A percentile compares a stretch with the other conserved stretches of the same genome.
Conservation (phyloP, 345 rosid genomes). For the Heritiera littoralis region DNA sequence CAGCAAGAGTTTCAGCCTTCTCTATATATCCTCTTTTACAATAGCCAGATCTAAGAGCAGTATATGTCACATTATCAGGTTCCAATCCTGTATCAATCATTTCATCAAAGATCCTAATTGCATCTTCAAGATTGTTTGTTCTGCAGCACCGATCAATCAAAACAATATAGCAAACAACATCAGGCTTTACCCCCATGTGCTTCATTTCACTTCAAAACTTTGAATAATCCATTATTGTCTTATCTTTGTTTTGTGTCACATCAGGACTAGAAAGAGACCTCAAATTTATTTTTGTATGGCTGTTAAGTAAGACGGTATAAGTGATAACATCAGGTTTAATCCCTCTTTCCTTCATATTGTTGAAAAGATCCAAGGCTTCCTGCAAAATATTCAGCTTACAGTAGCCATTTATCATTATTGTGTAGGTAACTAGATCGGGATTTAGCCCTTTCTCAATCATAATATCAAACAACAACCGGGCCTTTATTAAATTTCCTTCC, state of each 20-base stretch:
- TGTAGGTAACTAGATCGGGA: slow-evolving; percentile 58
- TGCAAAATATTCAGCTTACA: slow-evolving; percentile 45
- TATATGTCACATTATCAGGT: slow-evolving; percentile 65
- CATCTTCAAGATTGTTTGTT: slow-evolving; percentile 44
- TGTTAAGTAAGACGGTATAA: slow-evolving; percentile 61
- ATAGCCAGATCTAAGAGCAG: slow-evolving; percentile 53
- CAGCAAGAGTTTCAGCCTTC: slow-evolving; percentile 42
- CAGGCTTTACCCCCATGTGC: slow-evolving; percentile 36
- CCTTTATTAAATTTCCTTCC: slow-evolving; percentile 44
- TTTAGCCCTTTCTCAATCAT: slow-evolving; percentile 37
- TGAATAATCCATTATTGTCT: slow-evolving; percentile 26
- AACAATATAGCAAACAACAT: slow-evolving; percentile 43
- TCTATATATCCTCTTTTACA: slow-evolving; percentile 40
- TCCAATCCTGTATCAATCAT: slow-evolving; percentile 56
- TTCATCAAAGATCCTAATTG: slow-evolving; percentile 40
- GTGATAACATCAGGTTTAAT: slow-evolving; percentile 59
- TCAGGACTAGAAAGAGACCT: slow-evolving; percentile 12
- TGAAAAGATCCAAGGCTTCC: slow-evolving; percentile 48
- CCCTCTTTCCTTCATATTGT: slow-evolving; percentile 61
- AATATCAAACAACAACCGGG: slow-evolving; percentile 40
- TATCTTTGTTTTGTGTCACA: slow-evolving; percentile 25
- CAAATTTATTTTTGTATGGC: neutral
- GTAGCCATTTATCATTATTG: slow-evolving; percentile 64
- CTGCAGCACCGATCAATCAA: slow-evolving; percentile 59
- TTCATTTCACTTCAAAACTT: slow-evolving; percentile 37